phyloP scores from a whole-genome alignment of 768 basidiomycete species.

The Amanita phalloides region DNA sequence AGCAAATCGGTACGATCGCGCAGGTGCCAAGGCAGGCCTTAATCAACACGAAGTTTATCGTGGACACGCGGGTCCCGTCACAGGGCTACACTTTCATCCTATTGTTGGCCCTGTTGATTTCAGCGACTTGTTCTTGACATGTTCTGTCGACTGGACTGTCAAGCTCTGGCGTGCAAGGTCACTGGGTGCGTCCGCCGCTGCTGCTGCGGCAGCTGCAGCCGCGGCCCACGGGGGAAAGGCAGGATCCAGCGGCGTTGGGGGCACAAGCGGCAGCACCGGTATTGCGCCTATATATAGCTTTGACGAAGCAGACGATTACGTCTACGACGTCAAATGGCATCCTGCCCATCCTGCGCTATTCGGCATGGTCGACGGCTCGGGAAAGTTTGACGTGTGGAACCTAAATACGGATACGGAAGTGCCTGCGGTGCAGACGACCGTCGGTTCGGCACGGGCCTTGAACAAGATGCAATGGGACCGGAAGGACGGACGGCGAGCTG shows the following conservation, averaged over 20 bases:
- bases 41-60: constrained; percentile 90
- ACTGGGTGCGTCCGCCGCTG: constrained; percentile 61
- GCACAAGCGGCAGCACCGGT: neutral
- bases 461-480: constrained; percentile 96
- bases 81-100: constrained; percentile 93
- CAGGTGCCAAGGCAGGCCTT: constrained; percentile 91
- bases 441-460: constrained; percentile 73
- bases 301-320: constrained; percentile 97
- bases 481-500: constrained; percentile 85
- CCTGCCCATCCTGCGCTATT: constrained; percentile 91
- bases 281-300: constrained; percentile 85
- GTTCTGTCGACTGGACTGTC: constrained; percentile 96
- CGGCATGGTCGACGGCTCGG: constrained; percentile 88
- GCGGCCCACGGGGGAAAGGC: constrained; percentile 24
- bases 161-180: constrained; percentile 90
- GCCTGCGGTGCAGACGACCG: constrained; percentile 77
- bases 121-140: constrained; percentile 87
- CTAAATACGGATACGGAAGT: constrained; percentile 96
- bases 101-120: constrained; percentile 87
- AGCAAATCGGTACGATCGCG: constrained; percentile 94
- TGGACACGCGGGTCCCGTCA: constrained; percentile 89
- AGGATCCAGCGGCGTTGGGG: neutral
- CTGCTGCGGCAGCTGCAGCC: constrained; percentile 54
- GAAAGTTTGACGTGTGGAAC: constrained; percentile 97
- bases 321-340: constrained; percentile 99